Evolutionary conservation across 1,284 basidiomycete genomes (phyloP), one percentile per base, ranked within the genome.

Genomic region (Ustilago crameri): DNA sequence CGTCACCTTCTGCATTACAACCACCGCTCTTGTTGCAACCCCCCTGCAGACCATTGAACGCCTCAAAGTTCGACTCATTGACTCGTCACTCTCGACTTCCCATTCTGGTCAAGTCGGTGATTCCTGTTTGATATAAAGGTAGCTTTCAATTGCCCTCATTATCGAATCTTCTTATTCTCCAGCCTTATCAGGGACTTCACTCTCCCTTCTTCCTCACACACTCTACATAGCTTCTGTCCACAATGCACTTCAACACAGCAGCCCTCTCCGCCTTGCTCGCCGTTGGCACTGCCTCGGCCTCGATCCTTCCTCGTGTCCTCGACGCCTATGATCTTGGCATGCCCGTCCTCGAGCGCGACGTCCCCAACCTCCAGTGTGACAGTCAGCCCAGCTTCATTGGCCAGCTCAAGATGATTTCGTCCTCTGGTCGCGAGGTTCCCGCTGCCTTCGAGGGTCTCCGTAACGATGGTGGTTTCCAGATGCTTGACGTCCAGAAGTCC

Each of bases 391-490:
- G 61, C 32, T 41, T 51, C 60, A 54, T 60, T 22, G 61, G 70
- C 9, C 40, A 59, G 43, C 65, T 73, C 57, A 64, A 61, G 52
- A 46, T 73, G 37, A 42, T 64, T 42, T 64, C 56, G 10, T 26
- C n/a, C 34, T 30, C 49, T 5, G 61, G 61, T 9, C 60, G 61
- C 18, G 65, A 64, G 38, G 49, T 49, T 9, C 35, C 15, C 34
- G 70, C 70, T 26, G 70, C 70, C 14, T 73, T 73, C 20, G 70
- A 73, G 18, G 70, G 70, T 20, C 22, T 73, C 17, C 64, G 65
- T n/a, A 55, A 73, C 53, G 35, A 41, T 12, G 54, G 68, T 12
- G 70, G 70, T 9, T 60, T 37, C 58, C 70, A 73, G 44, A 51
- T 59, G 43, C 65, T 73, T 46, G 70, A 68, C 24, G 64, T 73